Evolutionary conservation across 2,329 filamentous ascomycete species (phyloP).

Genomic region (Fusarium citri): DNA sequence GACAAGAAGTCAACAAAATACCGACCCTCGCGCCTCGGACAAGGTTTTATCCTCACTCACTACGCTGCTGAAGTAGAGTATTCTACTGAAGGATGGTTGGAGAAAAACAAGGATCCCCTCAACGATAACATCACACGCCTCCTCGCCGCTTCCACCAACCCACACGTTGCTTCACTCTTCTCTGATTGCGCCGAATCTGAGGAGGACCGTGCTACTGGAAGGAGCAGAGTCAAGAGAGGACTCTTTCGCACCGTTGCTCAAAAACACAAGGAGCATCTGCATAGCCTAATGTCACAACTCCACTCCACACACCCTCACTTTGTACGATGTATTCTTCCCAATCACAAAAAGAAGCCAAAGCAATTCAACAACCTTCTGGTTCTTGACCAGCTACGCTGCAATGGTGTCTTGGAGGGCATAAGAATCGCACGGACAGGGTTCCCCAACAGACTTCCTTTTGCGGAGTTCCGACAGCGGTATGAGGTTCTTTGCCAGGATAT

Average conservation of each 20-base stretch:
- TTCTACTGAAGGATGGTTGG: slow-evolving; percentile 91
- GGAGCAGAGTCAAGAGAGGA: slow-evolving; percentile 93
- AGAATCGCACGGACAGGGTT: slow-evolving; percentile 97
- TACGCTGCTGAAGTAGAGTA: slow-evolving; percentile 99
- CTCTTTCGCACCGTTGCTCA: slow-evolving; percentile 97
- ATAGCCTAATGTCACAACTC: slow-evolving; percentile 92
- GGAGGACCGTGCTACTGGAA: slow-evolving; percentile 74
- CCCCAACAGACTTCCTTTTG: slow-evolving; percentile 90
- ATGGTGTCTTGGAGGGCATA: slow-evolving; percentile 99
- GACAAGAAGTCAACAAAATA: slow-evolving; percentile 97
- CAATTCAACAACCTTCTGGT: slow-evolving; percentile 93
- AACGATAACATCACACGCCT: slow-evolving; percentile 97
- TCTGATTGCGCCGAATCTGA: slow-evolving; percentile 86
- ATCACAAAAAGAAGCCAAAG: slow-evolving; percentile 97
- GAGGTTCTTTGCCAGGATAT: slow-evolving; percentile 91
- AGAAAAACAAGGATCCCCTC: slow-evolving; percentile 98
- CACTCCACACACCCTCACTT: slow-evolving; percentile 98
- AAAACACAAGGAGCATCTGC: slow-evolving; percentile 97
- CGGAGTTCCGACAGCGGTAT: slow-evolving; percentile 94
- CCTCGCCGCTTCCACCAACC: slow-evolving; percentile 82
- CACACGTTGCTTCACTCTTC: slow-evolving; percentile 87
- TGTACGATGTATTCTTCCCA: slow-evolving; percentile 95
- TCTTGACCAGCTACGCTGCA: slow-evolving; percentile 95
- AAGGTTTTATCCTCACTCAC: slow-evolving; percentile 96
- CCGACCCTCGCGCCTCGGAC: slow-evolving; percentile 83